Percentiles rank a stretch among this genome's conserved stretches.
phyloP scores from a whole-genome alignment of 1,139 yeast genomes.

The Yamadazyma mexicana region DNA sequence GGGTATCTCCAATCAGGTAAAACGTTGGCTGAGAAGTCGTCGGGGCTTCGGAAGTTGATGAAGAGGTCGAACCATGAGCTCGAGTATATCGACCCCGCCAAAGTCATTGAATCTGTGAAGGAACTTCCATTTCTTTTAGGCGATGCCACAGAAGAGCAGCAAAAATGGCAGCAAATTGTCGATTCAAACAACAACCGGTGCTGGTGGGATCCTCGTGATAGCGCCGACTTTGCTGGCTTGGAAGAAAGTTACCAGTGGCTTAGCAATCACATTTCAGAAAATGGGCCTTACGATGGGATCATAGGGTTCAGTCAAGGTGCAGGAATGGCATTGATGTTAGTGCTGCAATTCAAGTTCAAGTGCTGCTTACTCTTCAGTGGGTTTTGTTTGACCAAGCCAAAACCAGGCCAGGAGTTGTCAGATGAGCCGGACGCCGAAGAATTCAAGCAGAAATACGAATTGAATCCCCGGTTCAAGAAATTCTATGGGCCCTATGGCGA shows the following conservation, averaged over 20 bases:
- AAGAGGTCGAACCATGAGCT: constrained; percentile 53
- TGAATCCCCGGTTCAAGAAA: constrained; percentile 18
- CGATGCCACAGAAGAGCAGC: constrained; percentile 25
- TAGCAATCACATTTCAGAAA: constrained; percentile 50
- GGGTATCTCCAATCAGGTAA: constrained; percentile 67
- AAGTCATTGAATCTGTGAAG: constrained; percentile 22
- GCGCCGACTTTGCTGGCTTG: constrained; percentile 29
- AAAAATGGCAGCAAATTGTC: constrained; percentile 31
- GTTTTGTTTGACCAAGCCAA: constrained; percentile 52
- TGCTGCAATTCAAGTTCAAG: constrained; percentile 40
- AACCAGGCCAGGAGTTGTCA: constrained; percentile 10
- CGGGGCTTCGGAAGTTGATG: constrained; percentile 72
- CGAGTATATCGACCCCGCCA: constrained; percentile 41
- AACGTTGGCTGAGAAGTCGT: constrained; percentile 73
- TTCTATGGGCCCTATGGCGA: constrained; percentile 18
- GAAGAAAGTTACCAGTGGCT: constrained; percentile 41
- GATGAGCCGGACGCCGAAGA: constrained; percentile 22
- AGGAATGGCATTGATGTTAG: constrained; percentile 61
- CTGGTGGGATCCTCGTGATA: constrained; percentile 34
- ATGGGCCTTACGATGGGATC: constrained; percentile 89
- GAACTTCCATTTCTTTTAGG: constrained; percentile 31
- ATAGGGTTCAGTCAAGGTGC: constrained; percentile 96
- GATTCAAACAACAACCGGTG: constrained; percentile 54
- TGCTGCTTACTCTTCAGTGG: constrained; percentile 55
- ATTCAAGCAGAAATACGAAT: constrained; percentile 19